Evolutionary conservation across 805 yeast genomes (phyloP).

Genomic region (Yamadazyma scolyti): DNA sequence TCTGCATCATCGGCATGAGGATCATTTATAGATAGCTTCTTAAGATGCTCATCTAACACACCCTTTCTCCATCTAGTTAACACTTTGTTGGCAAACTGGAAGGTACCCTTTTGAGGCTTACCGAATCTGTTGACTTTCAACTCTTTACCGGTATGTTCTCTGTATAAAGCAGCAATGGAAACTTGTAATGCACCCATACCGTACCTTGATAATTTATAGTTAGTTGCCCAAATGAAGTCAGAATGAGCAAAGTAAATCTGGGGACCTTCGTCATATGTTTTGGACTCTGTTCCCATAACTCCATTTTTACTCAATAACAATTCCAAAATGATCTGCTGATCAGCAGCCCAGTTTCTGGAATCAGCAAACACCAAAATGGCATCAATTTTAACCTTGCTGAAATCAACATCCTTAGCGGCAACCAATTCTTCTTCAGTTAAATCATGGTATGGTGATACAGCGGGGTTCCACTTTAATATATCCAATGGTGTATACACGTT

Average conservation of each 20-base stretch:
- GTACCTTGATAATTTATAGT: slow-evolving; percentile 74
- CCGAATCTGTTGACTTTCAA: slow-evolving; percentile 81
- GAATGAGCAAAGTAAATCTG: slow-evolving; percentile 85
- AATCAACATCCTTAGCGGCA: slow-evolving; percentile 57
- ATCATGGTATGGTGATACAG: slow-evolving; percentile 80
- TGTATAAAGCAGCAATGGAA: slow-evolving; percentile 78
- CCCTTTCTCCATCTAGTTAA: slow-evolving; percentile 75
- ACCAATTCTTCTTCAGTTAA: slow-evolving; percentile 66
- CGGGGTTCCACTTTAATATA: slow-evolving; percentile 81
- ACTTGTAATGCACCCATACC: slow-evolving; percentile 96
- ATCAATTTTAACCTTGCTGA: slow-evolving; percentile 63
- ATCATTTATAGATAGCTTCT: slow-evolving; percentile 43
- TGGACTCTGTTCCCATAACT: slow-evolving; percentile 76
- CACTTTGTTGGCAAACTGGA: slow-evolving; percentile 77
- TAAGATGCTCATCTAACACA: slow-evolving; percentile 70
- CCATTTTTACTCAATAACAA: slow-evolving; percentile 73
- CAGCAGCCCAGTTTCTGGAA: slow-evolving; percentile 90
- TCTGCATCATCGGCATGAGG: slow-evolving; percentile 41
- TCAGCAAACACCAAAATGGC: slow-evolving; percentile 90
- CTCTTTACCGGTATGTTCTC: slow-evolving; percentile 81
- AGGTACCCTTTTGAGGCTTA: slow-evolving; percentile 86
- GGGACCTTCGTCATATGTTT: slow-evolving; percentile 74
- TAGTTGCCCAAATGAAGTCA: slow-evolving; percentile 92
- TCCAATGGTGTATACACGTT: slow-evolving; percentile 81
- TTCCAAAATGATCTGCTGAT: slow-evolving; percentile 85